Percentiles rank a stretch among this genome's conserved stretches.
These are phyloP conservation scores for Epithele typhae DNA, from an alignment of 768 basidiomycete genomes.

Conservation along the genomic window DNA sequence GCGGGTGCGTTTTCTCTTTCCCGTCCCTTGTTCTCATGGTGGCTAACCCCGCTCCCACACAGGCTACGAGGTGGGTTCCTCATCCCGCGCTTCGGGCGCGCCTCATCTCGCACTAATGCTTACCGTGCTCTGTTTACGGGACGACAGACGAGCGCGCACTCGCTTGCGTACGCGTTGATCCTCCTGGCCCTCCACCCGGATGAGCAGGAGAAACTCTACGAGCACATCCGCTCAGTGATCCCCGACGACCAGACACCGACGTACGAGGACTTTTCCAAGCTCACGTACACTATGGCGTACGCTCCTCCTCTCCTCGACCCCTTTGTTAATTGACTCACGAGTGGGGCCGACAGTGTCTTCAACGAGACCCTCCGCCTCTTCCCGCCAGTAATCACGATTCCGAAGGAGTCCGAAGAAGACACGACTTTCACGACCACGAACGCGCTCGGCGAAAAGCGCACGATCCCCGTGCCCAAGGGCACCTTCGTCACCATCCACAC, in stretches of 20 bases:
- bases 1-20: conserved; percentile 33
- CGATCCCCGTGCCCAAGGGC: conserved; percentile 25
- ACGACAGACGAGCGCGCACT: conserved; percentile 31
- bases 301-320: neutral
- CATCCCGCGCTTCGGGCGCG: neutral
- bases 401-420: conserved; percentile 26
- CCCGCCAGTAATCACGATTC: conserved; percentile 25
- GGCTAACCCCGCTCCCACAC: too few species aligned
- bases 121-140: neutral
- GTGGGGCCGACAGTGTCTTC: conserved; percentile 28
- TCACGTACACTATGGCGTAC: conserved; percentile 22
- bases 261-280: conserved; percentile 25
- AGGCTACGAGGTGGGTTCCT: conserved; percentile 41
- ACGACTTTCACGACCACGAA: conserved; percentile 22
- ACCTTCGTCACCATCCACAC: conserved; percentile 23
- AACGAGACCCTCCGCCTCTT: conserved; percentile 32
- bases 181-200: conserved; percentile 37
- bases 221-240: conserved; percentile 25
- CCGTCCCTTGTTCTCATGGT: too few species aligned
- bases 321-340: too few species aligned
- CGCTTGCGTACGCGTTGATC: conserved; percentile 30
- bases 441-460: conserved; percentile 21
- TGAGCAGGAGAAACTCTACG: conserved; percentile 34
- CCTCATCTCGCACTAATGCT: too few species aligned
- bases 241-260: conserved; percentile 25